Evolutionary conservation across 495 filamentous ascomycete genomes (phyloP).

Genomic region (Lasiosphaeria ovina): DNA sequence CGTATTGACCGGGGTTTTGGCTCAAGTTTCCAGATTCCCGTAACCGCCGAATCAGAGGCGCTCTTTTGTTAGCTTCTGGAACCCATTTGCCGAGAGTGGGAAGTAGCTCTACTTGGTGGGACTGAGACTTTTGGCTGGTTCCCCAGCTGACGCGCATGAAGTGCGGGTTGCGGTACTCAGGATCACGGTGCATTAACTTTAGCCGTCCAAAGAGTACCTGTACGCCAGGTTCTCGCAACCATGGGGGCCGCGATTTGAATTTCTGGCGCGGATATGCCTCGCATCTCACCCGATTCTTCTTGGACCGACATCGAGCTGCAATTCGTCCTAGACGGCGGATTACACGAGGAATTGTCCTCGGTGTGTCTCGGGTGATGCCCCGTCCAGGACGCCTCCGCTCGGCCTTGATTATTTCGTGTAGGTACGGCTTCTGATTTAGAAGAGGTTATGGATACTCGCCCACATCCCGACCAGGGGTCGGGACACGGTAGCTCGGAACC

Average conservation of each 20-base stretch:
- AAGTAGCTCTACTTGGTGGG: conserved; percentile 21
- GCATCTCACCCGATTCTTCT: conserved; percentile 15
- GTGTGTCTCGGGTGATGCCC: conserved; percentile 1
- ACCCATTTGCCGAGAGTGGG: conserved; percentile 28
- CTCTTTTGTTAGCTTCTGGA: conserved; percentile 26
- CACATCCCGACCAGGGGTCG: no score
- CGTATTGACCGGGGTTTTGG: conserved; percentile 28
- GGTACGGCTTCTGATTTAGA: background rate
- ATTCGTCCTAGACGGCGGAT: conserved; percentile 8
- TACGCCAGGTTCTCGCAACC: conserved; percentile 12
- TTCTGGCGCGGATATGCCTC: conserved; percentile 26
- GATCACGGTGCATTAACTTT: conserved; percentile 18
- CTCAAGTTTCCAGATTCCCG: conserved; percentile 24
- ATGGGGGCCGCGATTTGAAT: conserved; percentile 17
- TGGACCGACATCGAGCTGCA: conserved; percentile 11
- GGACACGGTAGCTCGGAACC: no score
- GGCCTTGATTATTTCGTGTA: conserved; percentile 12
- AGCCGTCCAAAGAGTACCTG: conserved; percentile 20
- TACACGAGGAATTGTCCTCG: conserved; percentile 10
- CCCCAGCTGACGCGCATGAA: conserved; percentile 23
- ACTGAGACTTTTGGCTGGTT: conserved; percentile 9
- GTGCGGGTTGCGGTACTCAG: conserved; percentile 20
- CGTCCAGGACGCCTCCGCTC: conserved; percentile 6
- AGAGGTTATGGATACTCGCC: background rate
- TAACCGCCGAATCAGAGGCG: conserved; percentile 25